Conservation (phyloP, 169 alveolate genomes). For the Babesia gibsoni region DNA sequence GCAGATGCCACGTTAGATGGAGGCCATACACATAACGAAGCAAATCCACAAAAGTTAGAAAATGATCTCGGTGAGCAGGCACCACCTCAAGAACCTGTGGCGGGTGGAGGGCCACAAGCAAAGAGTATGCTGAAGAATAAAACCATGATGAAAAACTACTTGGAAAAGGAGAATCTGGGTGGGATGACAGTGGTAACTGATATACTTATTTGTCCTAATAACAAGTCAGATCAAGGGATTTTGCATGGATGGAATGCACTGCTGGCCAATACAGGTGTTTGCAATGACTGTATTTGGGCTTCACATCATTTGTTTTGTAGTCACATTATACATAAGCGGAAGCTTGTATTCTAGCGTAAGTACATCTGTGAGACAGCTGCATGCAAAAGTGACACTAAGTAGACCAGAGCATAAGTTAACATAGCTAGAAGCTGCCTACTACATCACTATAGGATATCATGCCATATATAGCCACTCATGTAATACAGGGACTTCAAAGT, state of each 20-base stretch:
- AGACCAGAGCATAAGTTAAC: too few relatives aligned
- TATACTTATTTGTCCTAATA: not conserved
- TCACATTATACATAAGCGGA: constrained; percentile 30
- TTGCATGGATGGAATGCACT: constrained; percentile 52
- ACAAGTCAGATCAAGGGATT: constrained; percentile 42
- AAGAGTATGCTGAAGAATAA: constrained; percentile 20
- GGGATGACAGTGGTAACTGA: constrained; percentile 46
- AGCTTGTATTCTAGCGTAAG: constrained; percentile 38
- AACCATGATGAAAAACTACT: constrained; percentile 16
- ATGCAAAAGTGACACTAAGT: too few relatives aligned
- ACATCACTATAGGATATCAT: too few relatives aligned
- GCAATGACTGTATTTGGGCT: constrained; percentile 23
- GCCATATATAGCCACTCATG: not conserved
- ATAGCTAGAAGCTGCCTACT: too few relatives aligned
- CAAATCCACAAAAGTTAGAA: not conserved
- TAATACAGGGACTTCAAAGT: constrained; percentile 33
- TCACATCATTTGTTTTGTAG: constrained; percentile 17
- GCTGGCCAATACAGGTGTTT: constrained; percentile 63
- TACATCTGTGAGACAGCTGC: too few relatives aligned
- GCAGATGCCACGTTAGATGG: too few relatives aligned
- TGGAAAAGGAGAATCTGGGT: constrained; percentile 14
- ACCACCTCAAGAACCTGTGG: too few relatives aligned
- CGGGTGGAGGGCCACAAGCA: too few relatives aligned
- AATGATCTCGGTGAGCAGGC: too few relatives aligned
- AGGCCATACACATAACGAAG: not conserved